These are phyloP conservation scores for Tolypocladium sp. DNA, from an alignment of 2,329 filamentous ascomycete species.

Conservation along the genomic window DNA sequence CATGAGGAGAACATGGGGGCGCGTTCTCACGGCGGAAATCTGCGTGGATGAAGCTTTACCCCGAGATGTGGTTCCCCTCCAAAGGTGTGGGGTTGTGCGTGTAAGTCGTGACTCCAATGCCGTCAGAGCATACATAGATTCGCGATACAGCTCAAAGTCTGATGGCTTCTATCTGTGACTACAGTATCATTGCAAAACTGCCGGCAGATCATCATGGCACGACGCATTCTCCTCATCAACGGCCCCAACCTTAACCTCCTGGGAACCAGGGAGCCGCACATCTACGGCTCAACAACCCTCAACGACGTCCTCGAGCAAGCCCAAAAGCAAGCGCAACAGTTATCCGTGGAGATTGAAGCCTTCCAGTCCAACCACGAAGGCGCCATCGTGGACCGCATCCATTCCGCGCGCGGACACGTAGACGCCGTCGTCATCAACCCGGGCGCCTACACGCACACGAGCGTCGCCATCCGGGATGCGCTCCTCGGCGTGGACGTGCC, in stretches of 20 bases:
- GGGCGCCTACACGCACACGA: conserved; percentile 67
- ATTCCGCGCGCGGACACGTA: conserved; percentile 41
- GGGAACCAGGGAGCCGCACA: conserved; percentile 61
- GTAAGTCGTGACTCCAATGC: not conserved
- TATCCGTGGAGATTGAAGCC: conserved; percentile 39
- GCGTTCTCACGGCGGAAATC: not conserved
- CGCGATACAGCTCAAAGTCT: not conserved
- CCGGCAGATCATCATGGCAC: conserved; percentile 17
- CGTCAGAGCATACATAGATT: not conserved
- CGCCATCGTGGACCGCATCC: conserved; percentile 63
- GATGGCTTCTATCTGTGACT: too few relatives aligned
- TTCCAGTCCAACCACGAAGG: conserved; percentile 78
- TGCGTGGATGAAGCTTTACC: conserved; percentile 16
- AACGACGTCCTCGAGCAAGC: conserved; percentile 46
- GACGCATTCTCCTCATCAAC: conserved; percentile 61
- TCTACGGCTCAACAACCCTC: conserved; percentile 65
- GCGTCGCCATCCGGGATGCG: conserved; percentile 67
- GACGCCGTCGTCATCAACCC: conserved; percentile 70
- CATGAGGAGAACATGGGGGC: not conserved
- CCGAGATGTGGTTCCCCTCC: not conserved
- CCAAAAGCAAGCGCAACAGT: conserved; percentile 35
- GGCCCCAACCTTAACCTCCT: conserved; percentile 79
- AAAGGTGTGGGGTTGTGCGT: not conserved
- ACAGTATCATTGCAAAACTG: too few relatives aligned
- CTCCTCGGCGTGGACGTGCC: conserved; percentile 59